These are phyloP conservation scores for Cryptococcus hybrid DNA, from an alignment of 1,284 basidiomycete species.

Conservation along the genomic window DNA sequence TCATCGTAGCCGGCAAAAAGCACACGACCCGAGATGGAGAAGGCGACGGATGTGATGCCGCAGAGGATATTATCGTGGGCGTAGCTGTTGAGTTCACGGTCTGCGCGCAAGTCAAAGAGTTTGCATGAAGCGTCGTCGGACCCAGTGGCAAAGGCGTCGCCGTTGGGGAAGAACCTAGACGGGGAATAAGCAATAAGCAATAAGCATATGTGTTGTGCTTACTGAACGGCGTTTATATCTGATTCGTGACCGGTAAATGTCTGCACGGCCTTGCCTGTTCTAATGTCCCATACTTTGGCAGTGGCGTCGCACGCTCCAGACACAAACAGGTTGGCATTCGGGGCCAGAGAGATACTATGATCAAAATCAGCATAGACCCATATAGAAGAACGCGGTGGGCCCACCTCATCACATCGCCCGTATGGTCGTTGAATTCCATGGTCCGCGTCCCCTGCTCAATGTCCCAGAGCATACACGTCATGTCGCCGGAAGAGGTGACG, in stretches of 20 bases:
- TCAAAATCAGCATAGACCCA: not conserved
- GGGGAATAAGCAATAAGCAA: slow-evolving; percentile 1
- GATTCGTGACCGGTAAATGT: slow-evolving; percentile 99
- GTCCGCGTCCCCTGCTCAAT: slow-evolving; percentile 94
- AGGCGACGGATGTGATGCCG: slow-evolving; percentile 97
- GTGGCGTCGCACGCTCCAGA: slow-evolving; percentile 98
- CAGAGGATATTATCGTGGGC: slow-evolving; percentile 98
- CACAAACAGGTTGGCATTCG: slow-evolving; percentile 93
- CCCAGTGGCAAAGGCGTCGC: slow-evolving; percentile 97
- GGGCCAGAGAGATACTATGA: slow-evolving; percentile 84
- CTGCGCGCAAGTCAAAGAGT: slow-evolving; percentile 95
- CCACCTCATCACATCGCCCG: slow-evolving; percentile 98
- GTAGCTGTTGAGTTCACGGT: slow-evolving; percentile 93
- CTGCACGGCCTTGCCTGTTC: slow-evolving; percentile 93
- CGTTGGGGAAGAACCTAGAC: slow-evolving; percentile 94
- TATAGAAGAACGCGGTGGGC: slow-evolving; percentile 16
- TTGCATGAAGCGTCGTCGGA: slow-evolving; percentile 99
- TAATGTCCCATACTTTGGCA: slow-evolving; percentile 98
- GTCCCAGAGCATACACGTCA: slow-evolving; percentile 99
- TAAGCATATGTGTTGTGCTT: slow-evolving; percentile 46
- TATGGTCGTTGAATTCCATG: slow-evolving; percentile 97
- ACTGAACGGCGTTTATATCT: slow-evolving; percentile 99
- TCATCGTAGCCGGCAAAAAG: slow-evolving; percentile 99
- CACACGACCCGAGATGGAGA: slow-evolving; percentile 94
- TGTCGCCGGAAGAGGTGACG: slow-evolving; percentile 94